Percentiles rank a stretch among this genome's conserved stretches.
These are phyloP conservation scores for Ceratocystis diversiconidia DNA, from an alignment of 2,329 filamentous ascomycete species.

Conservation along the genomic window DNA sequence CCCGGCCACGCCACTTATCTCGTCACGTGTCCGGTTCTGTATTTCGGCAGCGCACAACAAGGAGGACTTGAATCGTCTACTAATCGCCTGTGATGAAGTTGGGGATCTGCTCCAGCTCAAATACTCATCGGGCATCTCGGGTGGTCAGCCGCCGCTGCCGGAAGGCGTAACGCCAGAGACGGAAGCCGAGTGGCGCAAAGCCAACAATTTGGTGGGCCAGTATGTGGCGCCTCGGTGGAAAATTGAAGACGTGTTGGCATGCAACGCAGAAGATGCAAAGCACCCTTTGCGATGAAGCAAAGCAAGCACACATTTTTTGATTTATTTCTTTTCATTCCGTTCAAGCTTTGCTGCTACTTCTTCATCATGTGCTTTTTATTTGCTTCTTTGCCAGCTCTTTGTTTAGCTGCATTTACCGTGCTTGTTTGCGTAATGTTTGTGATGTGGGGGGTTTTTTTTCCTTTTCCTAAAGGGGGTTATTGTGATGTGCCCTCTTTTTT, in stretches of 20 bases:
- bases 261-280: conserved; percentile 64
- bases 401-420: not conserved
- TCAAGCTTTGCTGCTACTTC: not conserved
- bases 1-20: conserved; percentile 88
- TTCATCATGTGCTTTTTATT: not conserved
- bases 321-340: conserved; percentile 7
- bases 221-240: conserved; percentile 67
- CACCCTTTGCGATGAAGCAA: conserved; percentile 45
- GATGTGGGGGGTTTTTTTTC: not conserved
- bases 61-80: conserved; percentile 82
- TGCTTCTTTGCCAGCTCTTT: not conserved
- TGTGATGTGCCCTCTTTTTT: not conserved
- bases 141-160: conserved; percentile 63
- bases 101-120: conserved; percentile 88
- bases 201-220: conserved; percentile 54
- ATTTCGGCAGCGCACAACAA: conserved; percentile 95
- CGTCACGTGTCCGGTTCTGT: conserved; percentile 88
- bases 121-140: conserved; percentile 90
- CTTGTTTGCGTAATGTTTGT: not conserved
- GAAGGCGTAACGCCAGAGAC: conserved; percentile 57
- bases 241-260: conserved; percentile 65
- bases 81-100: conserved; percentile 82
- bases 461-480: not conserved
- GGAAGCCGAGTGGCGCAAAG: conserved; percentile 52
- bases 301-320: not conserved